Conservation (phyloP, 2,329 filamentous ascomycete genomes). For the Fusarium robinianum region DNA sequence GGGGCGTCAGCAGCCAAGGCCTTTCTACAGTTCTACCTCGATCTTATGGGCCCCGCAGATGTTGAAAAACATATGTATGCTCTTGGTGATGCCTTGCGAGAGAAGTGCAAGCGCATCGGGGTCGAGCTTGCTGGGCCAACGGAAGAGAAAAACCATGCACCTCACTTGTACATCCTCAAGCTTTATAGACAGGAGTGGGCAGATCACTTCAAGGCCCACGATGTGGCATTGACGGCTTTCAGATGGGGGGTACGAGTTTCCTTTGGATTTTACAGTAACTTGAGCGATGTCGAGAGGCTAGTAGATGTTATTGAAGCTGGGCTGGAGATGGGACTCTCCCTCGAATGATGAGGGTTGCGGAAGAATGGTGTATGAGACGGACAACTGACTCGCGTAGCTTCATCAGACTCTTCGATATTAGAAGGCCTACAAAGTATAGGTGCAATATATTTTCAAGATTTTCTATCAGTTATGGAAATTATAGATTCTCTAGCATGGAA, state of each 20-base stretch:
- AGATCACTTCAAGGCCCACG: slow-evolving; percentile 19
- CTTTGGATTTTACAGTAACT: slow-evolving; percentile 18
- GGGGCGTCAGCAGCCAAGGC: slow-evolving; percentile 31
- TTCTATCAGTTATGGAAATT: too few species aligned
- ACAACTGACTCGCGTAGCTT: too few species aligned
- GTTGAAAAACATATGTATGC: slow-evolving; percentile 34
- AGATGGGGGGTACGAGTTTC: slow-evolving; percentile 35
- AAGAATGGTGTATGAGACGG: background rate
- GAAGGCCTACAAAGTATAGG: too few species aligned
- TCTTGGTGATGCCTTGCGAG: slow-evolving; percentile 30
- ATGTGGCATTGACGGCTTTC: slow-evolving; percentile 29
- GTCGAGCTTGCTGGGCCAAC: slow-evolving; percentile 31
- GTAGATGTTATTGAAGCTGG: background rate
- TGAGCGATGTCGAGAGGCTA: slow-evolving; percentile 8
- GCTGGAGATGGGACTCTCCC: background rate
- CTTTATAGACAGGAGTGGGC: slow-evolving; percentile 31
- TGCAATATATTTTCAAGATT: too few species aligned
- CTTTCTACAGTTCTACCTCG: slow-evolving; percentile 36
- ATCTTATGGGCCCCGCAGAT: slow-evolving; percentile 29
- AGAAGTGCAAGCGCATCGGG: slow-evolving; percentile 25
- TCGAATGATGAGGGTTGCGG: too few species aligned
- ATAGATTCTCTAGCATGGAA: too few species aligned
- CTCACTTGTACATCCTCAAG: slow-evolving; percentile 39
- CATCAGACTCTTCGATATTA: too few species aligned
- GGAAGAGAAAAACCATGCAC: slow-evolving; percentile 27